These are phyloP conservation scores for Hypoxylon sp. DNA, from an alignment of 2,329 filamentous ascomycete species.

Conservation along the genomic window DNA sequence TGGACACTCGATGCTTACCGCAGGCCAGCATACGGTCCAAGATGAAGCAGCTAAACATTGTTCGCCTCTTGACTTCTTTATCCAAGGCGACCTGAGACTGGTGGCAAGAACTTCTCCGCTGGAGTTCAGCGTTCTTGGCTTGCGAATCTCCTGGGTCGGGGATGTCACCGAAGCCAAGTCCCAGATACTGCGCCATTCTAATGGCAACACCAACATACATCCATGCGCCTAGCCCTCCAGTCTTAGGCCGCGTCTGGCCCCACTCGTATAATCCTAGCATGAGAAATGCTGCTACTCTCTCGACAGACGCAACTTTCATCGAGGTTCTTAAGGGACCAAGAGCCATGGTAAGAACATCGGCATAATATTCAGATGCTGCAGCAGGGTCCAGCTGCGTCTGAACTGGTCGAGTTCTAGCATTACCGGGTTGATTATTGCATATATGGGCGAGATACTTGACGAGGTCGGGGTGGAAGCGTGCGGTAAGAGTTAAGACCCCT, in stretches of 20 bases:
- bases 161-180: conserved; percentile 70
- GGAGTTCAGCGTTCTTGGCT: conserved; percentile 38
- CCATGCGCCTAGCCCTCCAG: conserved; percentile 73
- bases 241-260: conserved; percentile 69
- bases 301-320: conserved; percentile 69
- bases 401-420: conserved; percentile 55
- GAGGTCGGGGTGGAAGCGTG: conserved; percentile 75
- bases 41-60: conserved; percentile 82
- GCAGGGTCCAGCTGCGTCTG: conserved; percentile 64
- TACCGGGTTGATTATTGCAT: conserved; percentile 54
- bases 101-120: conserved; percentile 41
- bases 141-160: conserved; percentile 51
- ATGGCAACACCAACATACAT: conserved; percentile 76
- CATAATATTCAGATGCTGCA: conserved; percentile 75
- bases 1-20: conserved; percentile 72
- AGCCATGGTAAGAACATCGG: conserved; percentile 69
- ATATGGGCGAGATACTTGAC: conserved; percentile 67
- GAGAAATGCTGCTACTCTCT: conserved; percentile 76
- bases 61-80: conserved; percentile 76
- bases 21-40: conserved; percentile 78
- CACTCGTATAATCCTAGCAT: conserved; percentile 82
- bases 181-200: conserved; percentile 73
- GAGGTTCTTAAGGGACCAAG: conserved; percentile 64
- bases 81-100: conserved; percentile 63
- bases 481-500: conserved; percentile 77